Conservation (phyloP, 2,329 filamentous ascomycete genomes). For the Allantophomopsis lycopodina region DNA sequence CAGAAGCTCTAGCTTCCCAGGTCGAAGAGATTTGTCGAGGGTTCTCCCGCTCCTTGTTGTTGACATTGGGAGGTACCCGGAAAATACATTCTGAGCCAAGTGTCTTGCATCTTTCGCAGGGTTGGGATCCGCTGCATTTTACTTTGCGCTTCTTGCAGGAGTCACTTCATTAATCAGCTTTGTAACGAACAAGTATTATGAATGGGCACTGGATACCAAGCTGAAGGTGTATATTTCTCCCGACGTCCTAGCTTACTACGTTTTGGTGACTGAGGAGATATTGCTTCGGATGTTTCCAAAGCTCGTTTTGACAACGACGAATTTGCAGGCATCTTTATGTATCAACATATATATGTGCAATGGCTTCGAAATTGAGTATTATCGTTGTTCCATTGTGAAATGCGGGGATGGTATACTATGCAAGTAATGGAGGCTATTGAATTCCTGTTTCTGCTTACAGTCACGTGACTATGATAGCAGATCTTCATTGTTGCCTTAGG, state of each 20-base stretch:
- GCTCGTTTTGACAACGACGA: too few species aligned
- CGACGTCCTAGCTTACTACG: background rate
- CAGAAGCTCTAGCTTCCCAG: background rate
- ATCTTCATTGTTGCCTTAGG: too few species aligned
- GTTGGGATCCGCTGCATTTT: slow-evolving; percentile 52
- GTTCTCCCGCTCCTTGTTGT: background rate
- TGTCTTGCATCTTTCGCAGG: slow-evolving; percentile 49
- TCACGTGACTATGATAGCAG: too few species aligned
- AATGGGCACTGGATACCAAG: background rate
- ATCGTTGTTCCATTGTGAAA: too few species aligned
- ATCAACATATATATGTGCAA: too few species aligned
- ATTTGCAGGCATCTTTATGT: too few species aligned
- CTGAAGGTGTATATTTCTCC: slow-evolving; percentile 1
- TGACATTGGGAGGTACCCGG: slow-evolving; percentile 14
- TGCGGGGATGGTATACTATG: too few species aligned
- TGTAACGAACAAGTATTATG: background rate
- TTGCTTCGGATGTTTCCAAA: too few species aligned
- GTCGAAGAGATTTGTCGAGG: background rate
- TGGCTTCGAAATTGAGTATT: too few species aligned
- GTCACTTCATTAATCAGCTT: slow-evolving; percentile 25
- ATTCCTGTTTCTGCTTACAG: too few species aligned
- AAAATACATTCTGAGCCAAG: slow-evolving; percentile 38
- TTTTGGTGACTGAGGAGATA: background rate
- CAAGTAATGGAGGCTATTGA: too few species aligned
- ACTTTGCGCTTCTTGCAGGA: slow-evolving; percentile 57